These are phyloP conservation scores for Hypoxylon trugodes DNA, from an alignment of 495 filamentous ascomycete species.

Conservation along the genomic window DNA sequence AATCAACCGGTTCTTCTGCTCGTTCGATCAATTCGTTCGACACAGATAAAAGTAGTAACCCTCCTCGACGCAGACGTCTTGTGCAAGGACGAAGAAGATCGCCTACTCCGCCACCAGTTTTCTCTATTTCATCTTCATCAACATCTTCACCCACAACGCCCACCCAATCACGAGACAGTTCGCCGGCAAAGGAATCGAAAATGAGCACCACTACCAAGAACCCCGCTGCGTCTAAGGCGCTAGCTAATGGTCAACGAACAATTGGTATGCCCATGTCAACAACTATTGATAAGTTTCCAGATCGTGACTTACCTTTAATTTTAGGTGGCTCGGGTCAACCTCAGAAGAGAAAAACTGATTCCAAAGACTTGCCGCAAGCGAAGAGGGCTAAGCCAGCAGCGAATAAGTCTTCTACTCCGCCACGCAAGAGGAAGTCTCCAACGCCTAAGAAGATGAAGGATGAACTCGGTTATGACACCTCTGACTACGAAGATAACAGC, in stretches of 20 bases:
- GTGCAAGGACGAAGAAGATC: constrained; percentile 37
- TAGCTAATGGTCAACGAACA: no score
- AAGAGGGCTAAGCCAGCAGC: no score
- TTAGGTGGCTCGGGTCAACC: no score
- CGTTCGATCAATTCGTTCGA: constrained; percentile 12
- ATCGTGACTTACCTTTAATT: no score
- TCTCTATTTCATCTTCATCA: constrained; percentile 38
- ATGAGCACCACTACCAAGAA: background rate
- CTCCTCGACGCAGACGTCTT: constrained; percentile 35
- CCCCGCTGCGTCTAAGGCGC: no score
- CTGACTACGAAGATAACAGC: background rate
- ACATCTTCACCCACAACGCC: constrained; percentile 35
- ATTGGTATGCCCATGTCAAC: no score
- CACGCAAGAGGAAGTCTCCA: background rate
- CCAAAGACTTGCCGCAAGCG: background rate
- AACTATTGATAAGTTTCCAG: no score
- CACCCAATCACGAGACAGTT: constrained; percentile 20
- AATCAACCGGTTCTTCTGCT: constrained; percentile 6
- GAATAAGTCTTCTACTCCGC: no score
- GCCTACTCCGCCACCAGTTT: constrained; percentile 31
- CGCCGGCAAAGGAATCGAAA: constrained; percentile 7
- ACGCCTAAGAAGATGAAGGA: background rate
- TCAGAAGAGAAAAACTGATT: background rate
- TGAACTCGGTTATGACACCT: no score
- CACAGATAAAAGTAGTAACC: background rate